Evolutionary conservation across 2,329 filamentous ascomycete species (phyloP).

Genomic region (Cladosporium cucumerinum): DNA sequence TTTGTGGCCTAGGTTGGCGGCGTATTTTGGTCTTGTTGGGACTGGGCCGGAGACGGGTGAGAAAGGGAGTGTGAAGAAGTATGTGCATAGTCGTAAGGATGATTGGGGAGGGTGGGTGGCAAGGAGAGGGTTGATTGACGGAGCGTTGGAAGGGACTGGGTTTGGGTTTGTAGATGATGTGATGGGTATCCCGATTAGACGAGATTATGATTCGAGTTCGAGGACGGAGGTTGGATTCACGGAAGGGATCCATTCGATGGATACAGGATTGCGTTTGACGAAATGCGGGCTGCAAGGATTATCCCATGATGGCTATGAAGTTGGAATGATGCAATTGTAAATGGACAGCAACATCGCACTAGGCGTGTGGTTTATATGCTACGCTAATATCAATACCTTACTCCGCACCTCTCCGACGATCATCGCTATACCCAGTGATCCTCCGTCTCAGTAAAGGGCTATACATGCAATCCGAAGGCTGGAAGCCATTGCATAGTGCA

Average conservation of each 20-base stretch:
- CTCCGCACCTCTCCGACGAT: neutral
- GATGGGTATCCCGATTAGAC: constrained; percentile 44
- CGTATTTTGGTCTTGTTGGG: constrained; percentile 28
- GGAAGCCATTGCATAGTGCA: neutral
- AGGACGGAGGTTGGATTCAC: constrained; percentile 41
- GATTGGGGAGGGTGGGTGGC: constrained; percentile 18
- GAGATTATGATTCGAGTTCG: constrained; percentile 45
- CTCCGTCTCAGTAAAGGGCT: neutral
- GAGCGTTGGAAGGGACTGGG: constrained; percentile 37
- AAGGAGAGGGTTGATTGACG: constrained; percentile 38
- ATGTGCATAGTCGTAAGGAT: constrained; percentile 18
- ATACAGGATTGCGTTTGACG: constrained; percentile 44
- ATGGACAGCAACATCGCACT: neutral
- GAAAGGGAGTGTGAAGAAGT: constrained; percentile 32
- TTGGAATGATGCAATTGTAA: neutral
- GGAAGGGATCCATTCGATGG: constrained; percentile 38
- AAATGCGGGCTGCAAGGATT: constrained; percentile 43
- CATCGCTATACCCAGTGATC: neutral
- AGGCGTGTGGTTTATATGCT: neutral
- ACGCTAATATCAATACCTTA: neutral
- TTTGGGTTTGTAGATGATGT: constrained; percentile 40
- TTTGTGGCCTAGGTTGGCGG: constrained; percentile 26
- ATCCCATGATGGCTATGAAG: constrained; percentile 33
- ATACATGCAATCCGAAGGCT: neutral
- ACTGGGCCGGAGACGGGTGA: constrained; percentile 20